phyloP scores from a whole-genome alignment of 257 asterid species.

The Osmanthus fragrans region DNA sequence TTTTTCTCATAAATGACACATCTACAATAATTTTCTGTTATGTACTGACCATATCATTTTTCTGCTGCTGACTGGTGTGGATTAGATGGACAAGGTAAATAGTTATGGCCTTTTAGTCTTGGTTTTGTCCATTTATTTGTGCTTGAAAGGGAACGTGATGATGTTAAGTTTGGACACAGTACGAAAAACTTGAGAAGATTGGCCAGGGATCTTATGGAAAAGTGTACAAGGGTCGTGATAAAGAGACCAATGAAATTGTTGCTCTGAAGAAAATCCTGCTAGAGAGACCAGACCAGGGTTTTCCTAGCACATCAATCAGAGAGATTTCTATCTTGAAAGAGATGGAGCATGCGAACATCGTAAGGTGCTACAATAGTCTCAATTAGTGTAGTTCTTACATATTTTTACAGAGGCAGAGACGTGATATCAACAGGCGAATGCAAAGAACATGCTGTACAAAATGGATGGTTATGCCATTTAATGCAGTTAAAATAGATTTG shows the following conservation, averaged over 20 bases:
- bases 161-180: slow-evolving; percentile 39
- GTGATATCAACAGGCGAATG: slow-evolving; percentile 4
- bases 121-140: background rate
- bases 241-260: slow-evolving; percentile 76
- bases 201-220: slow-evolving; percentile 97
- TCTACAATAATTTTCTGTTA: background rate
- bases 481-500: background rate
- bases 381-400: slow-evolving; percentile 8
- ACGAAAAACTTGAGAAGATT: slow-evolving; percentile 93
- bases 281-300: slow-evolving; percentile 97
- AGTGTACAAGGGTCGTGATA: slow-evolving; percentile 94
- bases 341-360: slow-evolving; percentile 95
- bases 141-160: slow-evolving; percentile 21
- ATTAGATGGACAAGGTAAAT: slow-evolving; percentile 84
- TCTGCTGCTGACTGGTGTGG: slow-evolving; percentile 24
- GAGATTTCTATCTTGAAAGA: slow-evolving; percentile 95
- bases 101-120: background rate
- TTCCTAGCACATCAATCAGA: slow-evolving; percentile 92
- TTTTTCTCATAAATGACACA: background rate
- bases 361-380: slow-evolving; percentile 48
- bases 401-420: slow-evolving; percentile 1
- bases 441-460: slow-evolving; percentile 2
- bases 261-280: slow-evolving; percentile 93
- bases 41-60: slow-evolving; percentile 21
- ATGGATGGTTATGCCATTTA: slow-evolving; percentile 3